Evolutionary conservation across 2,329 filamentous ascomycete species (phyloP).

Genomic region (Pestalotiopsis sp.): DNA sequence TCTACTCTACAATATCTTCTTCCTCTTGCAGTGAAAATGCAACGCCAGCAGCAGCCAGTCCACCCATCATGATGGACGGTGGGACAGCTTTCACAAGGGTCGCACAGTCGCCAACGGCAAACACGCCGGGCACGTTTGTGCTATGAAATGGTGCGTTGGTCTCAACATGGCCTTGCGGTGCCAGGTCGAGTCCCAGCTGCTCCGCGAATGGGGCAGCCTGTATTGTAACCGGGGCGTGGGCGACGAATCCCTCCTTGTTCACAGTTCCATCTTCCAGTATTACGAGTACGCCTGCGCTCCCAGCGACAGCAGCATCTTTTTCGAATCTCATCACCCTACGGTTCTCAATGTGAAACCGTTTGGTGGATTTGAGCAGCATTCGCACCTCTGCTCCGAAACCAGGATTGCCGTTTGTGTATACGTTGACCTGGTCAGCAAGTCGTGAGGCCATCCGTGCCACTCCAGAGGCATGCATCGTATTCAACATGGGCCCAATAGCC

Average conservation of each 20-base stretch:
- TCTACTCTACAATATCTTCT: background rate
- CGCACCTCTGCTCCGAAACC: slow-evolving; percentile 31
- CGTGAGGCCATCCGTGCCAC: slow-evolving; percentile 44
- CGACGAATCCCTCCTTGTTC: slow-evolving; percentile 41
- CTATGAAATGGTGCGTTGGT: slow-evolving; percentile 45
- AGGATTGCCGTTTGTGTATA: slow-evolving; percentile 52
- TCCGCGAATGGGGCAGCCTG: slow-evolving; percentile 42
- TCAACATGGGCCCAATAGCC: slow-evolving; percentile 36
- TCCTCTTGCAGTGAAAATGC: background rate
- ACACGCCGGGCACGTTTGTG: slow-evolving; percentile 52
- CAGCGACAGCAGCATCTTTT: slow-evolving; percentile 19
- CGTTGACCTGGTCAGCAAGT: slow-evolving; percentile 43
- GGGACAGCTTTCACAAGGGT: slow-evolving; percentile 26
- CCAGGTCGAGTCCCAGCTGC: slow-evolving; percentile 45
- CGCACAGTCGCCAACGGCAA: slow-evolving; percentile 53
- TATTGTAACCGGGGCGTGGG: slow-evolving; percentile 37
- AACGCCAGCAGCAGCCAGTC: background rate
- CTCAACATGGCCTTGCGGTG: slow-evolving; percentile 44
- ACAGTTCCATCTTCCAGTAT: slow-evolving; percentile 35
- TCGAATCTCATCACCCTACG: background rate
- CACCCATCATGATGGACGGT: slow-evolving; percentile 27
- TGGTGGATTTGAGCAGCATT: slow-evolving; percentile 25
- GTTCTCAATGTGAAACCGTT: slow-evolving; percentile 30
- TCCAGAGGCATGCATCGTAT: slow-evolving; percentile 35
- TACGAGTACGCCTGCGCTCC: slow-evolving; percentile 25